Evolutionary conservation across 768 basidiomycete species (phyloP), one percentile per base, ranked within the genome.

Genomic region (Auricularia auricula-judae): DNA sequence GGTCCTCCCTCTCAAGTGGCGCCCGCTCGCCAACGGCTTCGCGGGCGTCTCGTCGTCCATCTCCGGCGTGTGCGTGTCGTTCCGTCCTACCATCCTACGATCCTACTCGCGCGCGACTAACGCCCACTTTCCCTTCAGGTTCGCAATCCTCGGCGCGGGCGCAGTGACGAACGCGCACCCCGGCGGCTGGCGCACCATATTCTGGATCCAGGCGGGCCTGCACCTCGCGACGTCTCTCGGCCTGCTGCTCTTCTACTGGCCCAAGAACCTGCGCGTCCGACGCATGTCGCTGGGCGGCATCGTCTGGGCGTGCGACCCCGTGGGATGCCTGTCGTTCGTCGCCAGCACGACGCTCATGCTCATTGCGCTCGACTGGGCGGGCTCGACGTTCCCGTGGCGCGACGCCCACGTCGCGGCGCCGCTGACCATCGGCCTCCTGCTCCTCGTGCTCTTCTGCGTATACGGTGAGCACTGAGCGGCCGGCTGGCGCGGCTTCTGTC

Each of bases 221-320:
- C 63, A 54, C 51, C 47, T 54, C 29, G 36, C 54, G 42, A 54
- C 47, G 29, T 39, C 47, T 3, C 54, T 63, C 63, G 63, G 47
- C 33, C 63, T 54, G 47, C 51, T 54, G 14, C 47, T 36, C 14
- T 63, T 63, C 36, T 54, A 61, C 65, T 54, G 23, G 34, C 62
- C 53, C 14, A 44, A 44, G 18, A 10, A 10, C 11, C 18, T 18
- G 11, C 1, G 18, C 43, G 10, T 11, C 18, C 43, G 11, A 44
- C 43, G 47, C 47, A 51, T 10, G 47, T 51, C 47, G 18, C 18
- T 51, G 14, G 11, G 47, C 7, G 47, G 18, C 18, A 35, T 56
- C 7, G 3, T 66, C n/a, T 66, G 65, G 65, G 62, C 62, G 43
- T 21, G 29, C 47, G 65, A 66, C 62, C 65, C 65, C n/a, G 64